These are phyloP conservation scores for Thielaviopsis punctulata DNA, from an alignment of 2,329 filamentous ascomycete species.

Conservation along the genomic window DNA sequence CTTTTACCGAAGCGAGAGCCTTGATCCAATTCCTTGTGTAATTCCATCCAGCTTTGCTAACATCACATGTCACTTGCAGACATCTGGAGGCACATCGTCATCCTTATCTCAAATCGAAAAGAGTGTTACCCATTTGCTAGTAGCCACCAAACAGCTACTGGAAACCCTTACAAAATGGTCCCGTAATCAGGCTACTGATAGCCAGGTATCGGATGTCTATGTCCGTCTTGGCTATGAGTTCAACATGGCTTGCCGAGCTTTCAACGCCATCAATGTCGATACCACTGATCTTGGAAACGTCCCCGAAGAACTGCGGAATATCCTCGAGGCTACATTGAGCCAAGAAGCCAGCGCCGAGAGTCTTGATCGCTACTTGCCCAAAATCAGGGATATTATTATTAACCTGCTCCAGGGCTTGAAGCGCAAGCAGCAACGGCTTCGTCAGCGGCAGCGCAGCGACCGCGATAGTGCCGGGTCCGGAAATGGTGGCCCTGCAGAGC, in stretches of 20 bases:
- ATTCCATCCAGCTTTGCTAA: not conserved
- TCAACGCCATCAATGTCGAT: slow-evolving; percentile 92
- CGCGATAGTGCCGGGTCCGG: slow-evolving; percentile 26
- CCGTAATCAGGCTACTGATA: slow-evolving; percentile 75
- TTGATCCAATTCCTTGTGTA: not conserved
- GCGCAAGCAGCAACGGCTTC: slow-evolving; percentile 82
- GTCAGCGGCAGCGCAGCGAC: slow-evolving; percentile 43
- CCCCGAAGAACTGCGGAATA: slow-evolving; percentile 73
- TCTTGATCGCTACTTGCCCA: slow-evolving; percentile 80
- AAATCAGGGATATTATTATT: slow-evolving; percentile 96
- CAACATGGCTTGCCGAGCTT: slow-evolving; percentile 94
- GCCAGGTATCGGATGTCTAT: slow-evolving; percentile 94
- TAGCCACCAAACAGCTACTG: slow-evolving; percentile 92
- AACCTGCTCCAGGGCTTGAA: slow-evolving; percentile 91
- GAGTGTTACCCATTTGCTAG: slow-evolving; percentile 91
- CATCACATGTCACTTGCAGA: slow-evolving; percentile 12
- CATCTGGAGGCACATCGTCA: slow-evolving; percentile 49
- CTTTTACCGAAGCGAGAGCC: not conserved
- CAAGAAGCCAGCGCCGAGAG: slow-evolving; percentile 91
- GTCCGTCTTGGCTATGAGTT: slow-evolving; percentile 96
- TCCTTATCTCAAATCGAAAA: slow-evolving; percentile 93
- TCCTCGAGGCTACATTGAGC: slow-evolving; percentile 88
- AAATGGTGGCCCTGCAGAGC: slow-evolving; percentile 23
- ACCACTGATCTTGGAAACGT: slow-evolving; percentile 89
- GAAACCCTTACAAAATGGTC: slow-evolving; percentile 98